Conservation (phyloP, 129 eudicot genomes). For the Pseudognaphalium luteoalbum region DNA sequence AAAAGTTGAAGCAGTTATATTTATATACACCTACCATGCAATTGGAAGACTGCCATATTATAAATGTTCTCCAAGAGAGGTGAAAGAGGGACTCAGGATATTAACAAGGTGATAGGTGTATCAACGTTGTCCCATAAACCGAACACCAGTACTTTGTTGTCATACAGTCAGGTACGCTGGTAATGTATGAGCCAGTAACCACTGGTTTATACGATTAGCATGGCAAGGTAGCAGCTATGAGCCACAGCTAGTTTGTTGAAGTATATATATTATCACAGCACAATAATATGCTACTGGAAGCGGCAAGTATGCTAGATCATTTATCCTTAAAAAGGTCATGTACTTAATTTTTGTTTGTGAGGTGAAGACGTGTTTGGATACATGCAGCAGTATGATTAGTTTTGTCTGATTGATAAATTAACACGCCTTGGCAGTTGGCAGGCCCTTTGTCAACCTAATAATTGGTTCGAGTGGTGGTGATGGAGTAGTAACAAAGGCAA, state of each 20-base stretch:
- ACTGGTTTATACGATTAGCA: neutral
- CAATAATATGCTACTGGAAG: slow-evolving; percentile 17
- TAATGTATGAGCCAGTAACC: neutral
- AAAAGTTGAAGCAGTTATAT: neutral
- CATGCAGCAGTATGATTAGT: neutral
- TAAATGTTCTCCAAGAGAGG: neutral
- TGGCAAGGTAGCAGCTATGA: neutral
- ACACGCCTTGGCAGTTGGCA: neutral
- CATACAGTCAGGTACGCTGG: neutral
- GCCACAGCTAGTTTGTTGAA: neutral
- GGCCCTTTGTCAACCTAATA: too few species aligned
- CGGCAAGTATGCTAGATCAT: neutral
- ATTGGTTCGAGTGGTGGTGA: slow-evolving; percentile 5
- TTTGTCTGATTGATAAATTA: neutral
- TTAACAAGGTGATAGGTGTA: neutral
- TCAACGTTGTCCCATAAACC: neutral
- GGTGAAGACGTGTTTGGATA: slow-evolving; percentile 11
- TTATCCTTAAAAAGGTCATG: neutral
- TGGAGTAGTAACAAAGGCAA: slow-evolving; percentile 9
- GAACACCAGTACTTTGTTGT: neutral
- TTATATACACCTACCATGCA: neutral
- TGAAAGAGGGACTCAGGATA: neutral
- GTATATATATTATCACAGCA: neutral
- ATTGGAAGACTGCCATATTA: neutral
- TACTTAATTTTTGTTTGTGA: neutral